Conservation (phyloP, 2,329 filamentous ascomycete species). For the Colletotrichum destructivum region DNA sequence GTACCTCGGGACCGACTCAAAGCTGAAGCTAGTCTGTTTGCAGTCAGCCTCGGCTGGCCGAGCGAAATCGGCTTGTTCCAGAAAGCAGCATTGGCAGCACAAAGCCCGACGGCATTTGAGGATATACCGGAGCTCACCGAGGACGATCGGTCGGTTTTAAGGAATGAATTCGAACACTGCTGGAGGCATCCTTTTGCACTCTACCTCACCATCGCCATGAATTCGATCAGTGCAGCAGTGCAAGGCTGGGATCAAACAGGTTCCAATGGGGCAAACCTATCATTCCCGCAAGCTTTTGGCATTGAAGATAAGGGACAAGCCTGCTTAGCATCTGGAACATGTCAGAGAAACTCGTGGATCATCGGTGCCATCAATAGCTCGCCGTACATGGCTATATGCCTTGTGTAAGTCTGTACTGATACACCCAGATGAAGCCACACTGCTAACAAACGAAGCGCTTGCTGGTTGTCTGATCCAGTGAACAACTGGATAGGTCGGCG, state of each 20-base stretch:
- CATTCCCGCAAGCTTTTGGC: slow-evolving; percentile 62
- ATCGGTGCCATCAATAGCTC: slow-evolving; percentile 72
- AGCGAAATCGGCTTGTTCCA: slow-evolving; percentile 56
- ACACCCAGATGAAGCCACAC: slow-evolving; percentile 21
- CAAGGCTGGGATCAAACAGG: slow-evolving; percentile 67
- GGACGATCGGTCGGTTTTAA: slow-evolving; percentile 58
- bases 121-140: slow-evolving; percentile 61
- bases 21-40: slow-evolving; percentile 56
- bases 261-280: slow-evolving; percentile 65
- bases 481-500: slow-evolving; percentile 73
- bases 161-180: slow-evolving; percentile 61
- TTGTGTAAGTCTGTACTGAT: slow-evolving; percentile 14
- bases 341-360: slow-evolving; percentile 69
- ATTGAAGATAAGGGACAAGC: slow-evolving; percentile 58
- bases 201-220: slow-evolving; percentile 66
- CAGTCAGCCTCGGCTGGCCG: slow-evolving; percentile 59
- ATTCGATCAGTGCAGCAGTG: slow-evolving; percentile 68
- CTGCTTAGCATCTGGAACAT: slow-evolving; percentile 53
- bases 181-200: slow-evolving; percentile 65
- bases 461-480: slow-evolving; percentile 74
- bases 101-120: slow-evolving; percentile 64
- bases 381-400: slow-evolving; percentile 54
- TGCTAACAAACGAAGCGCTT: slow-evolving; percentile 43
- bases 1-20: background rate
- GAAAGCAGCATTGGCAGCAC: slow-evolving; percentile 67